A percentile compares a stretch with the other conserved stretches of the same genome.
Conservation (phyloP, 148 eudicot genomes). For the Camellia lanceoleosa region DNA sequence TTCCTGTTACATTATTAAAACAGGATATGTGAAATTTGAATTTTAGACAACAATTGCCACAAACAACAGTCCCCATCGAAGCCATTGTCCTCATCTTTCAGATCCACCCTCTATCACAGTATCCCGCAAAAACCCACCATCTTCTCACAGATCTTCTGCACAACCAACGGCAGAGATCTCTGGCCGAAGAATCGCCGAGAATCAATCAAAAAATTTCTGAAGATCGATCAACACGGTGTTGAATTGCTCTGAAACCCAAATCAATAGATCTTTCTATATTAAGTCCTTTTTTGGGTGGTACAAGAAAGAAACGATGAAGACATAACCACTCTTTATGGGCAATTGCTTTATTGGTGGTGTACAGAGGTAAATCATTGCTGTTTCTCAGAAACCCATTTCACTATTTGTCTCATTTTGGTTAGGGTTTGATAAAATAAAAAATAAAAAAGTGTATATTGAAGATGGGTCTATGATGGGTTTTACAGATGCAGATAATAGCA, state of each 20-base stretch:
- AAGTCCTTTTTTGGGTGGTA: constrained; percentile 9
- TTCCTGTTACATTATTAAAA: too few relatives aligned
- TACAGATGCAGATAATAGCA: constrained; percentile 2
- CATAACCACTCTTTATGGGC: neutral
- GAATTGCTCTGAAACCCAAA: constrained; percentile 9
- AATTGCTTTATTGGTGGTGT: constrained; percentile 13
- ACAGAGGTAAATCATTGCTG: constrained; percentile 5
- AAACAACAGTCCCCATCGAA: neutral
- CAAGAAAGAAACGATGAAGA: neutral
- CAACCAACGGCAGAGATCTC: constrained; percentile 23
- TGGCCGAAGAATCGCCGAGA: constrained; percentile 20
- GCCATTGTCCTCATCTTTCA: constrained; percentile 5
- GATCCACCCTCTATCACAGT: neutral
- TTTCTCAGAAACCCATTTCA: constrained; percentile 3
- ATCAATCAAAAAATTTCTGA: constrained; percentile 4
- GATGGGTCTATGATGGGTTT: neutral
- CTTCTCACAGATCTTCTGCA: constrained; percentile 9
- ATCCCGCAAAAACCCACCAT: neutral
- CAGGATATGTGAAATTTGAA: too few relatives aligned
- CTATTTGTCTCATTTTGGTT: neutral
- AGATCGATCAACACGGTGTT: neutral
- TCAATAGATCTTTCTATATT: constrained; percentile 15
- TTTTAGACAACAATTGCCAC: neutral
- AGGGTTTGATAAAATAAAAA: neutral
- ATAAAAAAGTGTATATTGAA: neutral